phyloP scores from a whole-genome alignment of 1,284 basidiomycete species.

The Pyrrhoderma noxium region DNA sequence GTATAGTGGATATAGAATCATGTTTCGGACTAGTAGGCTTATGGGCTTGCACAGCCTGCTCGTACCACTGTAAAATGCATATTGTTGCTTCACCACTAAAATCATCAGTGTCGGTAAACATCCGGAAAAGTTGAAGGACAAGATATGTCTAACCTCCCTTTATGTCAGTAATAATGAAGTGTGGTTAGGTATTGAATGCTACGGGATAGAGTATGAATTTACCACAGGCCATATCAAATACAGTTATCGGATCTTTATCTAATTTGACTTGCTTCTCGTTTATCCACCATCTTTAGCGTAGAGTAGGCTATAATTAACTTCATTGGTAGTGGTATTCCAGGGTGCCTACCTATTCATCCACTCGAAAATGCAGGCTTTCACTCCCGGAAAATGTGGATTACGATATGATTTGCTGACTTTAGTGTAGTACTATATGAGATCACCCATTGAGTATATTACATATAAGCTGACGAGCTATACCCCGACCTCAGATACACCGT shows the following conservation, averaged over 20 bases:
- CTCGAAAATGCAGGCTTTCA: slow-evolving; percentile 47
- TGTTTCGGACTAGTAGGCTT: background rate
- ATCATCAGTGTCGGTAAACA: background rate
- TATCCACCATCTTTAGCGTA: slow-evolving; percentile 35
- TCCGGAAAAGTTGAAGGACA: too few species aligned
- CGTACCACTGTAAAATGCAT: slow-evolving; percentile 3
- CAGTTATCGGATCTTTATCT: slow-evolving; percentile 23
- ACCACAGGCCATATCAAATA: slow-evolving; percentile 48
- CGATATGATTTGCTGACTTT: slow-evolving; percentile 59
- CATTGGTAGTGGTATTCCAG: slow-evolving; percentile 17
- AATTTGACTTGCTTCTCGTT: slow-evolving; percentile 27
- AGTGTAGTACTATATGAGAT: slow-evolving; percentile 33
- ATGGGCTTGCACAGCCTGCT: slow-evolving; percentile 14
- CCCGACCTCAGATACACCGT: slow-evolving; percentile 56
- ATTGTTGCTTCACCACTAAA: slow-evolving; percentile 6
- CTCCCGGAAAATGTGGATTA: slow-evolving; percentile 66
- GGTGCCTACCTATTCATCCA: slow-evolving; percentile 43
- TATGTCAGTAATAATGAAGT: too few species aligned
- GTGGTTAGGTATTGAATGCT: too few species aligned
- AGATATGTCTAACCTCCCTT: too few species aligned
- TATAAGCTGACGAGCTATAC: too few species aligned
- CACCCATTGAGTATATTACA: too few species aligned
- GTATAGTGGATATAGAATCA: slow-evolving; percentile 30
- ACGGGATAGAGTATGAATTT: slow-evolving; percentile 26
- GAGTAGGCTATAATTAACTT: slow-evolving; percentile 22